phyloP scores from a whole-genome alignment of 2,329 filamentous ascomycete species.

The Talaromyces piceae region DNA sequence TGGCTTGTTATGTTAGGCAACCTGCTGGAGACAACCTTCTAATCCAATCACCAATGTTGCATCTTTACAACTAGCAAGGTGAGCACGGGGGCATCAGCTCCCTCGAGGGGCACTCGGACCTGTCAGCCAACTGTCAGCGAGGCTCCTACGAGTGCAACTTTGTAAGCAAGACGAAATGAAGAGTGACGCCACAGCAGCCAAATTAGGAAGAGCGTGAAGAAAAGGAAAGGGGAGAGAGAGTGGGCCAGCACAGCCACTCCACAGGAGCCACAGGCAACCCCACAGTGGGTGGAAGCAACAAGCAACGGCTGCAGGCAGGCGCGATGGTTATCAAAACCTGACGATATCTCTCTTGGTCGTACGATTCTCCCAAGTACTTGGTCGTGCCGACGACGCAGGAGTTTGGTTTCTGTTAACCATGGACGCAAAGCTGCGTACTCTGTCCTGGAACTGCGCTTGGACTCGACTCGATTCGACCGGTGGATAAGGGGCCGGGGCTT shows the following conservation, averaged over 20 bases:
- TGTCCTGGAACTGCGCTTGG: too few relatives aligned
- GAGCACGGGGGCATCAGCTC: too few relatives aligned
- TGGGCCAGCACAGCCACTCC: background rate
- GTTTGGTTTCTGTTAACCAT: too few relatives aligned
- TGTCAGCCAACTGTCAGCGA: too few relatives aligned
- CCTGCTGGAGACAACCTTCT: too few relatives aligned
- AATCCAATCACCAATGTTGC: too few relatives aligned
- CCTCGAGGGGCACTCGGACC: too few relatives aligned
- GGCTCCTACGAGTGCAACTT: background rate
- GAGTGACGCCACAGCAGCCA: background rate
- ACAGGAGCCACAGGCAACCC: background rate
- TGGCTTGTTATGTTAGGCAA: too few relatives aligned
- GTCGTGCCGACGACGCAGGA: background rate
- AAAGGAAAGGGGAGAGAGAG: background rate
- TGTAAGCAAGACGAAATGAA: background rate
- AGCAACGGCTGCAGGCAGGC: too few relatives aligned
- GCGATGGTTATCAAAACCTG: too few relatives aligned
- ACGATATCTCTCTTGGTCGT: background rate
- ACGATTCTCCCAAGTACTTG: background rate
- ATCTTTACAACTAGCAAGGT: too few relatives aligned
- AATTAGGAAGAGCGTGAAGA: background rate
- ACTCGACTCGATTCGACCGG: background rate
- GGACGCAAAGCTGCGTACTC: too few relatives aligned
- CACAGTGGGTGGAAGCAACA: background rate
- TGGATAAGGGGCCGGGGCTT: background rate